Evolutionary conservation across 345 rosid genomes (phyloP).

Genomic region (Populus simonii): DNA sequence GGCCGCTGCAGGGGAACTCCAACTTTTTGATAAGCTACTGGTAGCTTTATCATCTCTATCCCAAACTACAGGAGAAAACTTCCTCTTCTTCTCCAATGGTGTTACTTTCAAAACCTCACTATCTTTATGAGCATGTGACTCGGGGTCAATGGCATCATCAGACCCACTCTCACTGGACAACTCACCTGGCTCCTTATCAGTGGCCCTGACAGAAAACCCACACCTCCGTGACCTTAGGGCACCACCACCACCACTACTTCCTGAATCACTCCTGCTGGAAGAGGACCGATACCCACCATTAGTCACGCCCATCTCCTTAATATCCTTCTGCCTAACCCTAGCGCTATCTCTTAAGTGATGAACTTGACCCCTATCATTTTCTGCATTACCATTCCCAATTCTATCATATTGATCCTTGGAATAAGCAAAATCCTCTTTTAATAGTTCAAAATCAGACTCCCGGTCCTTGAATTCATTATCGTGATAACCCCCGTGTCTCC

Average conservation of each 20-base stretch:
- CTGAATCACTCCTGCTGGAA: slow-evolving; percentile 62
- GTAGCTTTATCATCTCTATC: slow-evolving; percentile 69
- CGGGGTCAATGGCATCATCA: slow-evolving; percentile 66
- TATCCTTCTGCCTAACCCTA: slow-evolving; percentile 63
- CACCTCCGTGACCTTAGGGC: slow-evolving; percentile 36
- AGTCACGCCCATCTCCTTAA: slow-evolving; percentile 59
- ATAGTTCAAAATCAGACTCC: slow-evolving; percentile 50
- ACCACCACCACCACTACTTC: slow-evolving; percentile 43
- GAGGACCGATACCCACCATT: slow-evolving; percentile 51
- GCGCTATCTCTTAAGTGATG: slow-evolving; percentile 40
- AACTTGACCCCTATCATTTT: slow-evolving; percentile 34
- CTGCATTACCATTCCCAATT: slow-evolving; percentile 41
- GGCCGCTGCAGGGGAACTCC: slow-evolving; percentile 30
- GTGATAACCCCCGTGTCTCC: slow-evolving; percentile 68
- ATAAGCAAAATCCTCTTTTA: slow-evolving; percentile 43
- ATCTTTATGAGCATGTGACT: slow-evolving; percentile 34
- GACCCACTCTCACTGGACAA: slow-evolving; percentile 98
- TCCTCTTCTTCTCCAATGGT: slow-evolving; percentile 69
- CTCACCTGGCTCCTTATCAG: slow-evolving; percentile 97
- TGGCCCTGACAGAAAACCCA: slow-evolving; percentile 38
- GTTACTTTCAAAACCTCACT: slow-evolving; percentile 35
- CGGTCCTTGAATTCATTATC: slow-evolving; percentile 62
- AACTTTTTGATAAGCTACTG: slow-evolving; percentile 37
- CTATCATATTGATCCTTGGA: slow-evolving; percentile 45
- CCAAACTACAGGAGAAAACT: slow-evolving; percentile 98